phyloP scores from a whole-genome alignment of 2,329 filamentous ascomycete genomes.

The Graphiopsis chlorocephala region DNA sequence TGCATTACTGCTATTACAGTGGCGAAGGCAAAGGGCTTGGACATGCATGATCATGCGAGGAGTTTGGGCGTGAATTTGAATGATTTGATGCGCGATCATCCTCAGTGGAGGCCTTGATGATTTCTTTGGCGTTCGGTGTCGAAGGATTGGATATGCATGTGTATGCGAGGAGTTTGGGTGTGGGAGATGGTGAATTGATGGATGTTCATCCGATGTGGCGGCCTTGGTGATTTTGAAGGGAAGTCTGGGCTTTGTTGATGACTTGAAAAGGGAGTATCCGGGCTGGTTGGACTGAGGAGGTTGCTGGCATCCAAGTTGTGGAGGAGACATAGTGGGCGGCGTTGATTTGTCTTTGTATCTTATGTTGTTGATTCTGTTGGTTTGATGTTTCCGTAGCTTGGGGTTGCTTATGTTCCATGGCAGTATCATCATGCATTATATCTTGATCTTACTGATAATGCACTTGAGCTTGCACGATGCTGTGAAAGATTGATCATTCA shows the following conservation, averaged over 20 bases:
- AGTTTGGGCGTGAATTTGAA: neutral
- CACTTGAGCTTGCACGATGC: neutral
- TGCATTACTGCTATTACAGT: neutral
- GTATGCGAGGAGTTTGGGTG: neutral
- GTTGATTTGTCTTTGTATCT: neutral
- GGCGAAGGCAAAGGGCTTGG: neutral
- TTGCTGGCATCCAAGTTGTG: too few species aligned
- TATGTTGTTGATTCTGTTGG: neutral
- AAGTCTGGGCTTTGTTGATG: too few species aligned
- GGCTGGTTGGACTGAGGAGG: neutral
- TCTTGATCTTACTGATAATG: neutral
- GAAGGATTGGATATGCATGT: neutral
- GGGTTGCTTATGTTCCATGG: neutral
- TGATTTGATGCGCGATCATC: neutral
- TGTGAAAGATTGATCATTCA: neutral
- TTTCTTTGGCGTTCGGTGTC: neutral
- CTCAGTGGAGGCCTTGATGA: neutral
- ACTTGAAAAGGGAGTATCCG: too few species aligned
- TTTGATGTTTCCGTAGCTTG: neutral
- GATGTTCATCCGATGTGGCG: too few species aligned
- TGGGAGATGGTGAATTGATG: too few species aligned
- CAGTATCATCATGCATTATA: neutral
- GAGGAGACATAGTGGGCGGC: neutral
- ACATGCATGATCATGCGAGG: neutral
- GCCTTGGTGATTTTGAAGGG: too few species aligned